phyloP scores from a whole-genome alignment of 371 early-diverging fungal species.

The Actinomortierella ambigua region DNA sequence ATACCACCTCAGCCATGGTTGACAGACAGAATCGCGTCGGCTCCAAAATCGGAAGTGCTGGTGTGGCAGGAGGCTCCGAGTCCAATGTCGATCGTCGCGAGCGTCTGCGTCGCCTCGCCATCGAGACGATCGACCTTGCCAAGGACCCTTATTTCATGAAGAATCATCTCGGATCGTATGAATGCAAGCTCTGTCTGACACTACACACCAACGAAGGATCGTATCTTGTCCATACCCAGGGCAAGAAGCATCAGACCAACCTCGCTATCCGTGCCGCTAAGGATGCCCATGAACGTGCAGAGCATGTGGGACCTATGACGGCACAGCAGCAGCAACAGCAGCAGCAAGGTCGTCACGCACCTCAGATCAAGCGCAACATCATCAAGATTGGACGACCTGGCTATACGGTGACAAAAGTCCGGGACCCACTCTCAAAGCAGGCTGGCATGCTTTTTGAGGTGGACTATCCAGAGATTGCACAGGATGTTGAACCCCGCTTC shows the following conservation, averaged over 20 bases:
- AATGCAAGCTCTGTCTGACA: slow-evolving; percentile 96
- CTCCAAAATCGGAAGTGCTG: slow-evolving; percentile 91
- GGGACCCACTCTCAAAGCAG: slow-evolving; percentile 88
- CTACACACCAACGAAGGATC: slow-evolving; percentile 96
- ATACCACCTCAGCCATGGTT: slow-evolving; percentile 11
- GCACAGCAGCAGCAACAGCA: slow-evolving; percentile 37
- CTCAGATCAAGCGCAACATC: slow-evolving; percentile 66
- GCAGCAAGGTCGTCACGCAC: slow-evolving; percentile 27
- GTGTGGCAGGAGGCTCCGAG: slow-evolving; percentile 85
- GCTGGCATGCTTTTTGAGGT: slow-evolving; percentile 93
- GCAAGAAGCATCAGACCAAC: slow-evolving; percentile 98
- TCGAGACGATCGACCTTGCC: slow-evolving; percentile 96
- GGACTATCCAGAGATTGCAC: slow-evolving; percentile 89
- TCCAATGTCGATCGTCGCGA: slow-evolving; percentile 94
- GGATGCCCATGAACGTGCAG: slow-evolving; percentile 79
- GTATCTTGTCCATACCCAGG: slow-evolving; percentile 97
- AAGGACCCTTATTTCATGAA: slow-evolving; percentile 98
- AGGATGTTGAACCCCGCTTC: slow-evolving; percentile 81
- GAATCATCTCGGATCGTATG: slow-evolving; percentile 97
- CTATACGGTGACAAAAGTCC: slow-evolving; percentile 93
- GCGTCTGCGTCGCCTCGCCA: slow-evolving; percentile 92
- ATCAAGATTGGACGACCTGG: slow-evolving; percentile 98
- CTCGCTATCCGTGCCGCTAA: slow-evolving; percentile 91
- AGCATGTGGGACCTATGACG: slow-evolving; percentile 56
- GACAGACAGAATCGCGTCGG: slow-evolving; percentile 81